phyloP scores from a whole-genome alignment of 2,329 filamentous ascomycete species.

The Arthroderma sp. region DNA sequence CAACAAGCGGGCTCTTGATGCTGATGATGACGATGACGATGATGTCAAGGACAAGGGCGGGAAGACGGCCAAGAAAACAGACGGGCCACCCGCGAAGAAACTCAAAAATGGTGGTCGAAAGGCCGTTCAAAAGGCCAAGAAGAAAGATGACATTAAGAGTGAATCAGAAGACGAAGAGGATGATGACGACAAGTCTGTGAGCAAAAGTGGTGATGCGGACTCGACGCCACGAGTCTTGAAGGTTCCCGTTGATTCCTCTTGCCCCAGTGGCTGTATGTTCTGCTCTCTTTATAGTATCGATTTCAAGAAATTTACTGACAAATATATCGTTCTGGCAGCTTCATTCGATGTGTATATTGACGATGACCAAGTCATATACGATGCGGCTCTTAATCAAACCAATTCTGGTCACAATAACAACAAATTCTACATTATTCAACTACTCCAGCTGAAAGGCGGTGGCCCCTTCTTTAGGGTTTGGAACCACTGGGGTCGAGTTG shows the following conservation, averaged over 20 bases:
- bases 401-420: slow-evolving; percentile 62
- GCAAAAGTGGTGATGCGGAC: neutral
- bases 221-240: slow-evolving; percentile 18
- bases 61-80: slow-evolving; percentile 12
- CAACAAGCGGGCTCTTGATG: slow-evolving; percentile 17
- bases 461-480: slow-evolving; percentile 43
- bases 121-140: neutral
- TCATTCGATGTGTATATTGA: slow-evolving; percentile 24
- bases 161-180: neutral
- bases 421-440: slow-evolving; percentile 68
- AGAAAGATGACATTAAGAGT: neutral
- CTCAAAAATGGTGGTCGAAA: slow-evolving; percentile 24
- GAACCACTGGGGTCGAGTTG: slow-evolving; percentile 72
- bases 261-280: slow-evolving; percentile 16
- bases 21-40: slow-evolving; percentile 10
- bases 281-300: neutral
- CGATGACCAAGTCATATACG: slow-evolving; percentile 56
- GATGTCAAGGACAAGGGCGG: slow-evolving; percentile 13
- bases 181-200: neutral
- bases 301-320: too few relatives aligned
- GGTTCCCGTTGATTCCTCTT: slow-evolving; percentile 37
- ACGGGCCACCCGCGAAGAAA: slow-evolving; percentile 21
- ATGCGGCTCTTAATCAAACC: slow-evolving; percentile 68
- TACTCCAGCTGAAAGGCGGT: slow-evolving; percentile 31
- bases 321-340: too few relatives aligned